These are phyloP conservation scores for Cerrena zonata DNA, from an alignment of 1,284 basidiomycete genomes.

Conservation along the genomic window DNA sequence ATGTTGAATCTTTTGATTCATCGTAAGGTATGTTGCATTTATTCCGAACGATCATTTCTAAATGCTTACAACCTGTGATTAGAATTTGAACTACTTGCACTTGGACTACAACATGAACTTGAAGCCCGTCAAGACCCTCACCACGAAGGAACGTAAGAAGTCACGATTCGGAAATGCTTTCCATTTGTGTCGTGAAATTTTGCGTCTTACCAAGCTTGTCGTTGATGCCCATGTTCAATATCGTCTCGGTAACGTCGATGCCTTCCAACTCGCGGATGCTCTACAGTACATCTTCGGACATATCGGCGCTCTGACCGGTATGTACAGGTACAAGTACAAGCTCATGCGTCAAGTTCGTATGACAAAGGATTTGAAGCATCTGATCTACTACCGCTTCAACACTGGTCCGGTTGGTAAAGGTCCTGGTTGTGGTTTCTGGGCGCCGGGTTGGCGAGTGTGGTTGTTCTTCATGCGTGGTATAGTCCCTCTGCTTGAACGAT, in stretches of 20 bases:
- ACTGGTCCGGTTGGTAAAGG: conserved; percentile 99
- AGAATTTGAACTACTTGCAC: conserved; percentile 94
- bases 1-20: conserved; percentile 99
- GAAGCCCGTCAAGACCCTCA: conserved; percentile 98
- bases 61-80: conserved; percentile 10
- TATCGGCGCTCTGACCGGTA: conserved; percentile 95
- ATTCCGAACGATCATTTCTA: neutral
- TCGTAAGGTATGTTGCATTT: conserved; percentile 66
- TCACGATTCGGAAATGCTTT: conserved; percentile 99
- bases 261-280: conserved; percentile 98
- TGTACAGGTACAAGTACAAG: conserved; percentile 99
- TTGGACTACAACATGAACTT: conserved; percentile 92
- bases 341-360: conserved; percentile 99
- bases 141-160: conserved; percentile 99
- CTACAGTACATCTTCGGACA: conserved; percentile 98
- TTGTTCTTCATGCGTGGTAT: conserved; percentile 99
- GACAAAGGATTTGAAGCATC: conserved; percentile 98
- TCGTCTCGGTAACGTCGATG: conserved; percentile 96
- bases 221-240: conserved; percentile 99
- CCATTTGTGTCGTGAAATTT: conserved; percentile 95
- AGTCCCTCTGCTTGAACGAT: conserved; percentile 92
- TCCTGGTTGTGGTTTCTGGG: conserved; percentile 99
- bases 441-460: conserved; percentile 99
- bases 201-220: conserved; percentile 95
- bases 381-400: conserved; percentile 98